Evolutionary conservation across 1,284 basidiomycete species (phyloP).

Genomic region (Naganishia albida): DNA sequence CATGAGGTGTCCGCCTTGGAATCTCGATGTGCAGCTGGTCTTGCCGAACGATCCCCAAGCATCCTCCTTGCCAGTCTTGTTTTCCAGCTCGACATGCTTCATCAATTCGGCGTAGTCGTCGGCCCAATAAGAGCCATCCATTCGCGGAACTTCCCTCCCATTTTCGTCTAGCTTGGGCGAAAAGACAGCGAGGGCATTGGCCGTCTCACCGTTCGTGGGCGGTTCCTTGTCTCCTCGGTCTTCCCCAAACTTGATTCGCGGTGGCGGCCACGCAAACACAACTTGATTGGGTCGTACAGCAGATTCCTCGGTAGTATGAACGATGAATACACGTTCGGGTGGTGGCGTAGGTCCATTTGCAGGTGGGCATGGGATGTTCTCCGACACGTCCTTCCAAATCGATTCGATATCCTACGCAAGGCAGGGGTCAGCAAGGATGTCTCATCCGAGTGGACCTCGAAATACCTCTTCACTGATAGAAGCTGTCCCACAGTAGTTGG

Average conservation of each 20-base stretch:
- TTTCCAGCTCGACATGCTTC: constrained; percentile 64
- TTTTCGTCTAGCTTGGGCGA: constrained; percentile 31
- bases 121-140: constrained; percentile 67
- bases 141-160: constrained; percentile 33
- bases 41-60: constrained; percentile 44
- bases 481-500: constrained; percentile 89
- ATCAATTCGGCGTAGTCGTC: constrained; percentile 80
- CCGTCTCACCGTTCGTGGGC: constrained; percentile 4
- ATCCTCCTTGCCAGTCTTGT: constrained; percentile 61
- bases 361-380: constrained; percentile 37
- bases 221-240: constrained; percentile 14
- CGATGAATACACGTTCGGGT: constrained; percentile 50
- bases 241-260: constrained; percentile 36
- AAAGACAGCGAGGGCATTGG: constrained; percentile 32
- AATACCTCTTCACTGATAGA: constrained; percentile 54
- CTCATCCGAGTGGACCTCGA: constrained; percentile 14
- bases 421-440: constrained; percentile 26
- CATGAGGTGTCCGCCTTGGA: constrained; percentile 74
- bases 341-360: constrained; percentile 43
- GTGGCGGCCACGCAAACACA: constrained; percentile 82
- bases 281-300: constrained; percentile 53
- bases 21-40: constrained; percentile 90
- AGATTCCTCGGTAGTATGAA: constrained; percentile 42
- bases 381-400: constrained; percentile 41
- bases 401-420: constrained; percentile 42